These are phyloP conservation scores for Botrytis porri DNA, from an alignment of 2,329 filamentous ascomycete species.

Conservation along the genomic window DNA sequence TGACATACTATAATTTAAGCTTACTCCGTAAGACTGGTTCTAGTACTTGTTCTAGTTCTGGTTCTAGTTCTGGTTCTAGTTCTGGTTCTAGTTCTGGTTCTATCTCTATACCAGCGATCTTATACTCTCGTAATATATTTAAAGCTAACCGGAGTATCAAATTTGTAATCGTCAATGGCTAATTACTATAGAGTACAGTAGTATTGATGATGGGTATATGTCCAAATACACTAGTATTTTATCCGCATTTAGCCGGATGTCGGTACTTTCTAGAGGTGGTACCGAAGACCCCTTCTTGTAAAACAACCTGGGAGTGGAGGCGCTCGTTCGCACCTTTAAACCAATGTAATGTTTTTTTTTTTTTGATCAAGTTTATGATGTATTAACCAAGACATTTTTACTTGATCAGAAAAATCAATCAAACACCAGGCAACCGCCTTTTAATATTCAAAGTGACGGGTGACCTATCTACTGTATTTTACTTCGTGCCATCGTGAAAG, in stretches of 20 bases:
- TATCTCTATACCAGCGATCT: not conserved
- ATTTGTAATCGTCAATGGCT: not conserved
- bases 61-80: too few species aligned
- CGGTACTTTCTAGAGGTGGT: not conserved
- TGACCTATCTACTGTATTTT: not conserved
- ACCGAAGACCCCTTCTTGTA: not conserved
- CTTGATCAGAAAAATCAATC: not conserved
- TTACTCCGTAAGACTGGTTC: not conserved
- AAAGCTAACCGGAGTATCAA: not conserved
- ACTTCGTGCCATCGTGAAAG: not conserved
- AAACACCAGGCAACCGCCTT: not conserved
- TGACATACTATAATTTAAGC: not conserved
- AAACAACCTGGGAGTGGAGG: not conserved
- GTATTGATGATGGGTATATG: not conserved
- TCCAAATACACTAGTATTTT: not conserved
- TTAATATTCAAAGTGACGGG: not conserved
- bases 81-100: not conserved
- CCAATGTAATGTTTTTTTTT: not conserved
- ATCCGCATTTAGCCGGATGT: not conserved
- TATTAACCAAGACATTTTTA: not conserved
- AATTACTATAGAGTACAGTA: not conserved
- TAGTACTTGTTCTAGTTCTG: too few species aligned
- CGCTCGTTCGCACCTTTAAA: not conserved
- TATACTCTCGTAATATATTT: not conserved
- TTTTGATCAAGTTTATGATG: not conserved